Percentiles rank a stretch among this genome's conserved stretches.
phyloP scores from a whole-genome alignment of 306 rosid genomes.

The Casuarina equisetifolia region DNA sequence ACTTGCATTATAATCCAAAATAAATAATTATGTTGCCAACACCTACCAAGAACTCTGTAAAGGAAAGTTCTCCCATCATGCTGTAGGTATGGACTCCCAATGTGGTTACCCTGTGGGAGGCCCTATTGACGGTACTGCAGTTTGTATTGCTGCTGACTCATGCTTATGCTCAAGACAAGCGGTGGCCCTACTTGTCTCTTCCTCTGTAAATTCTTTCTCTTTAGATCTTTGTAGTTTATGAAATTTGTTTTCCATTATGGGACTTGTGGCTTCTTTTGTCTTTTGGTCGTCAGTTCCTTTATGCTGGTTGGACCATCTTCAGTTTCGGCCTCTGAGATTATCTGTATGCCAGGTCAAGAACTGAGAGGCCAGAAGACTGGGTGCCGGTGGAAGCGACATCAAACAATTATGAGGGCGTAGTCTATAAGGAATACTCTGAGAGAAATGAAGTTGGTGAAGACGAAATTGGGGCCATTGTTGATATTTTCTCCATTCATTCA shows the following conservation, averaged over 20 bases:
- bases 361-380: conserved; percentile 94
- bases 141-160: conserved; percentile 80
- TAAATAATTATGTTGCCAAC: not conserved
- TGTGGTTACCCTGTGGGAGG: conserved; percentile 86
- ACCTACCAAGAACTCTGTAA: conserved; percentile 19
- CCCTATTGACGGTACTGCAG: conserved; percentile 81
- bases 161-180: conserved; percentile 98
- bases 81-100: conserved; percentile 93
- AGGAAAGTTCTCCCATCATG: conserved; percentile 10
- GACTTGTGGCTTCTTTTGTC: conserved; percentile 16
- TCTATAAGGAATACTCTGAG: conserved; percentile 34
- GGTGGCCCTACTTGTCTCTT: conserved; percentile 86
- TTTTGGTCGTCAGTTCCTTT: conserved; percentile 5
- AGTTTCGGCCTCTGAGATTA: conserved; percentile 30
- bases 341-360: conserved; percentile 57
- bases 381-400: conserved; percentile 67
- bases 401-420: conserved; percentile 19
- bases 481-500: conserved; percentile 70
- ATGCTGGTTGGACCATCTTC: conserved; percentile 20
- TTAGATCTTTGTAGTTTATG: conserved; percentile 2
- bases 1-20: conserved; percentile 1
- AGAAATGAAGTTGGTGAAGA: conserved; percentile 39
- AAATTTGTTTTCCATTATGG: conserved; percentile 5
- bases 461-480: conserved; percentile 35
- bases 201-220: conserved; percentile 60